These are phyloP conservation scores for Aegle marmelos DNA, from an alignment of 345 rosid species.

Conservation along the genomic window DNA sequence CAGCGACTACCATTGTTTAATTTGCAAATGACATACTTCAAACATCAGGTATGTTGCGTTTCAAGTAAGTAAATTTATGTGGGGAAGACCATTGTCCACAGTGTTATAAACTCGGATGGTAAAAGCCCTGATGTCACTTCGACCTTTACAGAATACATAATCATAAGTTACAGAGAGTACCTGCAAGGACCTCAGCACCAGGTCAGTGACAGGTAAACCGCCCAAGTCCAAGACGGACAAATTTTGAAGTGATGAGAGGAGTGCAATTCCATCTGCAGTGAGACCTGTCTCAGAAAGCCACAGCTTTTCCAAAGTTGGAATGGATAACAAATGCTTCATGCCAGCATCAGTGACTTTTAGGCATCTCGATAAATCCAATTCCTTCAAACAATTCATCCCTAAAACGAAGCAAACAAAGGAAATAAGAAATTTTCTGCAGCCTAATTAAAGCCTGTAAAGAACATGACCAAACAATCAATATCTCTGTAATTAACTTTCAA, in stretches of 20 bases:
- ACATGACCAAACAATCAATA: neutral
- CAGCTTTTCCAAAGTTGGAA: slow-evolving; percentile 58
- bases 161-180: slow-evolving; percentile 28
- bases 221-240: slow-evolving; percentile 70
- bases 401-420: slow-evolving; percentile 13
- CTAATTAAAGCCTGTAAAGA: neutral
- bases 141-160: neutral
- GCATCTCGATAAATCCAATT: slow-evolving; percentile 82
- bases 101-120: neutral
- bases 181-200: slow-evolving; percentile 61
- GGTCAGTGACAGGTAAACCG: slow-evolving; percentile 83
- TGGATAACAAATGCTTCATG: slow-evolving; percentile 62
- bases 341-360: slow-evolving; percentile 70
- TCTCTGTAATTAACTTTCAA: neutral
- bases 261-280: slow-evolving; percentile 55
- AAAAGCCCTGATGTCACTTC: neutral
- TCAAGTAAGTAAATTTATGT: neutral
- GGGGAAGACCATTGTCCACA: neutral
- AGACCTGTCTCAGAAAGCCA: slow-evolving; percentile 62
- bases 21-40: neutral
- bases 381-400: slow-evolving; percentile 72
- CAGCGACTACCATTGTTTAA: neutral
- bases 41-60: neutral
- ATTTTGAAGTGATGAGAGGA: slow-evolving; percentile 62
- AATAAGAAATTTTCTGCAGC: neutral